These are phyloP conservation scores for Starmerella bombi DNA, from an alignment of 805 yeast species.

Conservation along the genomic window DNA sequence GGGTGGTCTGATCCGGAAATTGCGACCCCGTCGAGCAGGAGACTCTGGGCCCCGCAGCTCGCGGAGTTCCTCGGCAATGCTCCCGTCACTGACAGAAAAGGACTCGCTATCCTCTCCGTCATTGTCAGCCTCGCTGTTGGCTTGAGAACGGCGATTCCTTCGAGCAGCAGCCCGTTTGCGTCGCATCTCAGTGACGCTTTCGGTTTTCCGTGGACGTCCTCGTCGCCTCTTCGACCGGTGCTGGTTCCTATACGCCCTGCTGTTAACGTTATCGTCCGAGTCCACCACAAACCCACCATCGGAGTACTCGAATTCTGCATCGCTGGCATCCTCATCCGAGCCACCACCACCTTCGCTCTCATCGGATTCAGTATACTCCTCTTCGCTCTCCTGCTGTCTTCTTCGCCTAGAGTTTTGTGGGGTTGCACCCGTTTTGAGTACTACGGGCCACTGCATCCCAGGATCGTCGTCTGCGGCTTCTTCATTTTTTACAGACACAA, in stretches of 20 bases:
- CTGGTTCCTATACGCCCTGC: background rate
- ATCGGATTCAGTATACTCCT: conserved; percentile 8
- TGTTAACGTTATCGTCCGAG: conserved; percentile 16
- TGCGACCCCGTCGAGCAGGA: conserved; percentile 14
- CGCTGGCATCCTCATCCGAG: conserved; percentile 2
- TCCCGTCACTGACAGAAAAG: conserved; percentile 11
- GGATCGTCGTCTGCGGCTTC: conserved; percentile 1
- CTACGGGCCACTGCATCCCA: conserved; percentile 7
- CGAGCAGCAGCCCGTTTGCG: conserved; percentile 1
- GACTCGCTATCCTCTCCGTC: conserved; percentile 11
- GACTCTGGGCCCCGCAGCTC: conserved; percentile 14
- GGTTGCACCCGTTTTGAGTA: conserved; percentile 6
- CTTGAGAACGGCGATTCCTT: background rate
- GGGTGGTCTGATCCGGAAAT: conserved; percentile 20
- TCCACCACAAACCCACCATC: conserved; percentile 20
- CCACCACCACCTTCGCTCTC: background rate
- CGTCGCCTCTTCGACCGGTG: background rate
- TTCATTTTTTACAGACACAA: conserved; percentile 2
- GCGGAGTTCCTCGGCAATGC: conserved; percentile 19
- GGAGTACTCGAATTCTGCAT: conserved; percentile 13
- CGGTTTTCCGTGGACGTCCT: conserved; percentile 1
- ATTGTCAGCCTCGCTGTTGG: background rate
- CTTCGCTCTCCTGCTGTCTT: conserved; percentile 2
- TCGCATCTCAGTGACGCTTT: background rate
- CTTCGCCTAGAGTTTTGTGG: background rate